Evolutionary conservation across 2,329 filamentous ascomycete species (phyloP), one percentile per base, ranked within the genome.

Genomic region (Penicillium corylophilum): DNA sequence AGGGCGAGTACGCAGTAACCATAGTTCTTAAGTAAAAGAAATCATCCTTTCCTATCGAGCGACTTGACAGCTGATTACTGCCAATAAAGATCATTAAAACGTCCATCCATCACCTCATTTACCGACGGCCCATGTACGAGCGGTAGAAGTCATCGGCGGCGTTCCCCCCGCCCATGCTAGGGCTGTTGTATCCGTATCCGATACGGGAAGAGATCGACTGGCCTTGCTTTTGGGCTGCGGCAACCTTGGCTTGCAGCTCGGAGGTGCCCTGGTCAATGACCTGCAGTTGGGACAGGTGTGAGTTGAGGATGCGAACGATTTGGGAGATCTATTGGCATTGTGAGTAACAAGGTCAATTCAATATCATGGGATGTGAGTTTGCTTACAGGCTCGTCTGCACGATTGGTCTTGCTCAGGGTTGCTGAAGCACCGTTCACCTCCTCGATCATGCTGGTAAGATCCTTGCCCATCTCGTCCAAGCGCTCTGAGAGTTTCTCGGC

Each of bases 381-480:
- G 81, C 86, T 75, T 81, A 94, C 90, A 61, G 89, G 89, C 74
- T 94, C 90, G 70, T 94, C 89, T 24, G 89, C 83, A 74, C 95
- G 95, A 73, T 82, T 87, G 52, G 88, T 90, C 80, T 95, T 96
- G 80, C 85, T 93, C 60, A 99, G 77, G 22, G 86, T 90, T 48
- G 89, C 83, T n/a, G 90, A 94, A 56, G 95, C 93, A 62, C 87
- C 85, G 70, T 99, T 99, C 69, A 99, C 95, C 74, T 97, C 94
- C 69, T 95, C 92, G 63, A 99, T 95, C 91, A 99, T 97, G 75
- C 90, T 93, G 43, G 85, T 86, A 57, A 99, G 79, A 68, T 96
- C 91, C 69, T 90, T 89, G 67, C 90, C 91, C 84, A 97, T 95
- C 63, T 95, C 91, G 51, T 95, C 92, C 59, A 99, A 79, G 59